Base-by-base conservation (phyloP, 2,329 filamentous ascomycete species). In the Colletotrichum siamense region DNA sequence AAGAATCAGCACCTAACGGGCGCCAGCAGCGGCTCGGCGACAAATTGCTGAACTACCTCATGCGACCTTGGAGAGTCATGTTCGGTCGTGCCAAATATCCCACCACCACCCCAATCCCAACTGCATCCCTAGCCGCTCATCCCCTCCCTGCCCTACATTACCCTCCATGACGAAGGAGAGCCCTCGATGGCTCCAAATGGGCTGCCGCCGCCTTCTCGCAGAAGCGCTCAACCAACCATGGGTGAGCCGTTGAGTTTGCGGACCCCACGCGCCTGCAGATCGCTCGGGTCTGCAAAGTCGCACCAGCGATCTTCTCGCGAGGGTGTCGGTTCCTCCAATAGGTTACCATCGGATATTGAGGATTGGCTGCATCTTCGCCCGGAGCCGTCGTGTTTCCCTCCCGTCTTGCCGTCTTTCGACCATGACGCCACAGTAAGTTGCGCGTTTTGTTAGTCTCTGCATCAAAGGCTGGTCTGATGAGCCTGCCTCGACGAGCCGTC, bases 251-350 rank as follows among this genome's bases (percentile, higher is more conserved):
- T 70, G 39, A 12, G 63, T 30, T 30, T 66, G 32, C 52, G 66
- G 57, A 34, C 62, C 74, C 71, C 75, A 75, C 66, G 61, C 68
- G 62, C 66, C 61, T 71, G 75, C 67, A 77, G 72, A 77, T 75
- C 75, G 67, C 57, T 66, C 59, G 49, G 44, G 22, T 28, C 65
- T 32, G 63, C 32, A 65, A 59, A 36, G 44, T 65, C 59, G 49
- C 64, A 61, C 28, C 55, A 76, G 74, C 59, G 59, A 73, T 76
- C 64, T 55, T 36, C 18, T 69, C 49, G 63, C 44, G 15, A 36
- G 57, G 63, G 36, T 68, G 39, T 63, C 68, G 24, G 24, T 69
- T 63, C 70, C 64, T 66, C 70, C 74, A 76, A 74, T 76, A 12
- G 22, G 59, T 65, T 49, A 65, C 44, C 44, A 28, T 69, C 65